Base-by-base conservation (phyloP, 345 rosid genomes). In the Citrus trifoliata region DNA sequence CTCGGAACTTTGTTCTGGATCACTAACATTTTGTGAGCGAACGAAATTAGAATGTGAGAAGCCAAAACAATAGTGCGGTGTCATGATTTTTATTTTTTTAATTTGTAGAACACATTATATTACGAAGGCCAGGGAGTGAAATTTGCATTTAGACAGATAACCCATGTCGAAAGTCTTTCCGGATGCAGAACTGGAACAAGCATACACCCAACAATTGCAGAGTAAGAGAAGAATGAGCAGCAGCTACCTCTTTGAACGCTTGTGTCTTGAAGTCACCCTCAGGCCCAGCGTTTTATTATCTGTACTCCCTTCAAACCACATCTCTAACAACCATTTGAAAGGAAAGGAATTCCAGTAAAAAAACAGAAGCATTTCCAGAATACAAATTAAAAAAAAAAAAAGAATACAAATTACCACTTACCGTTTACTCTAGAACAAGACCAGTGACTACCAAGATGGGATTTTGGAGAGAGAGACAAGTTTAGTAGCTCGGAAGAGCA, bases 231-330 rank as follows among this genome's bases (percentile, higher is more conserved):
- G 42, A 78, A 66, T 61, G 8, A 76, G 51, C 51, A 46, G 55
- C 55, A 75, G 70, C 51, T 82, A 96, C 99, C 99, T 96, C 85
- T 91, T 90, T 73, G 97, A 90, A 86, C 98, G 97, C 85, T 89
- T 90, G 89, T 96, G 97, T 65, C 74, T 76, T 18, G 87, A 74
- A 70, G 80, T 81, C 87, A 84, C 74, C 79, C 87, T 88, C 84
- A 84, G 67, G 70, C 90, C 95, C 85, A 88, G 67, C 86, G 87
- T 83, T 85, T 85, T 87, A 80, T 83, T 71, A 56, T 79, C 90
- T 75, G 82, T 82, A 33, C 75, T 80, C 67, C 86, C 90, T 71
- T 85, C 94, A 86, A 85, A 86, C 78, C 88, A 89, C 89, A 86
- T 90, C 79, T 73, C 77, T 85, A 85, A 78, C 79, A 80, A 80